A percentile compares a stretch with the other conserved stretches of the same genome.
These are phyloP conservation scores for Citropsis articulata DNA, from an alignment of 345 rosid species.

Conservation along the genomic window DNA sequence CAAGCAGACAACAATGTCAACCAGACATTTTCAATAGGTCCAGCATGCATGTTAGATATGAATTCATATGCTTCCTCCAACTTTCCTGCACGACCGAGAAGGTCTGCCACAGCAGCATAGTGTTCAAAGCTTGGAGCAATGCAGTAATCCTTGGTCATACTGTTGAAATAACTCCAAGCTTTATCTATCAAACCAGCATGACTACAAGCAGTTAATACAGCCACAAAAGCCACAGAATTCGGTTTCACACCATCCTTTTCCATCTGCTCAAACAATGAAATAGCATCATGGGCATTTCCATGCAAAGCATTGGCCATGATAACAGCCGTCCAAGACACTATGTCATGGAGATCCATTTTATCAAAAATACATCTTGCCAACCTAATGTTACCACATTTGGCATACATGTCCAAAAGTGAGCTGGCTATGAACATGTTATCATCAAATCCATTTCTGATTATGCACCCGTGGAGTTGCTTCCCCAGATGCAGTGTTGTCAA, in stretches of 20 bases:
- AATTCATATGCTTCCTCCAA: slow-evolving; percentile 75
- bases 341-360: slow-evolving; percentile 57
- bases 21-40: slow-evolving; percentile 67
- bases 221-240: slow-evolving; percentile 62
- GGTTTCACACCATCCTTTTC: slow-evolving; percentile 63
- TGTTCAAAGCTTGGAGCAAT: slow-evolving; percentile 72
- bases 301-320: slow-evolving; percentile 84
- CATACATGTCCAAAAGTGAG: slow-evolving; percentile 89
- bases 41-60: slow-evolving; percentile 43
- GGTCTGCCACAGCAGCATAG: slow-evolving; percentile 79
- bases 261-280: slow-evolving; percentile 73
- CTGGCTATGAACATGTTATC: slow-evolving; percentile 63
- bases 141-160: slow-evolving; percentile 55
- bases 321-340: slow-evolving; percentile 88
- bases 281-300: slow-evolving; percentile 65
- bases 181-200: slow-evolving; percentile 68
- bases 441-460: slow-evolving; percentile 49
- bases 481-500: slow-evolving; percentile 64
- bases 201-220: slow-evolving; percentile 86
- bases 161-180: slow-evolving; percentile 57
- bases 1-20: slow-evolving; percentile 69
- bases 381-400: slow-evolving; percentile 77
- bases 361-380: slow-evolving; percentile 60
- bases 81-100: slow-evolving; percentile 86
- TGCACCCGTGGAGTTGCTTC: slow-evolving; percentile 78